Conservation (phyloP, 2,329 filamentous ascomycete species). For the Aspergillus niger region DNA sequence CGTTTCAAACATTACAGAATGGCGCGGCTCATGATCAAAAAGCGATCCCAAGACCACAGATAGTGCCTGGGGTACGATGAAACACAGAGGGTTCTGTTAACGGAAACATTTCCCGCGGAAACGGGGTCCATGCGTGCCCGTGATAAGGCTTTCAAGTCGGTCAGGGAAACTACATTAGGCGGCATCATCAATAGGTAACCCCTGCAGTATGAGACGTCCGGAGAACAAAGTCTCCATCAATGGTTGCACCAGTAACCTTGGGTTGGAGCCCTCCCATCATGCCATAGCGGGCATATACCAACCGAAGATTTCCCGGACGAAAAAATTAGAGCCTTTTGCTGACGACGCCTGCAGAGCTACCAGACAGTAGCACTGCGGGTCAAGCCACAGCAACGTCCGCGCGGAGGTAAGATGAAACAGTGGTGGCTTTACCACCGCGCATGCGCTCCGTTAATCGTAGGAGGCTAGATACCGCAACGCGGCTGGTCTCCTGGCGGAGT, state of each 20-base stretch:
- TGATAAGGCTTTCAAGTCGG: no score
- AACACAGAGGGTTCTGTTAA: no score
- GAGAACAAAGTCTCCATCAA: neutral
- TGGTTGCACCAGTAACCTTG: neutral
- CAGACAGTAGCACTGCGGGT: slow-evolving; percentile 28
- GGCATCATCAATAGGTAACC: neutral
- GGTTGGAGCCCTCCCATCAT: slow-evolving; percentile 7
- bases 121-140: neutral
- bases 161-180: neutral
- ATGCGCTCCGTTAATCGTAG: neutral
- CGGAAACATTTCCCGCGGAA: no score
- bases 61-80: no score
- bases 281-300: neutral
- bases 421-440: neutral
- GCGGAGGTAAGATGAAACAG: neutral
- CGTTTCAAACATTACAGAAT: no score
- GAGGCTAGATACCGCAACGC: neutral
- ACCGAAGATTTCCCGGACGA: neutral
- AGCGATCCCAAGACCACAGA: no score
- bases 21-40: no score
- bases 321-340: neutral
- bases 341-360: slow-evolving; percentile 22
- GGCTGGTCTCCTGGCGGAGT: neutral
- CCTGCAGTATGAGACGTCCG: neutral
- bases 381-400: slow-evolving; percentile 21